phyloP scores from a whole-genome alignment of 169 alveolate species.

The Plasmodium gaboni region DNA sequence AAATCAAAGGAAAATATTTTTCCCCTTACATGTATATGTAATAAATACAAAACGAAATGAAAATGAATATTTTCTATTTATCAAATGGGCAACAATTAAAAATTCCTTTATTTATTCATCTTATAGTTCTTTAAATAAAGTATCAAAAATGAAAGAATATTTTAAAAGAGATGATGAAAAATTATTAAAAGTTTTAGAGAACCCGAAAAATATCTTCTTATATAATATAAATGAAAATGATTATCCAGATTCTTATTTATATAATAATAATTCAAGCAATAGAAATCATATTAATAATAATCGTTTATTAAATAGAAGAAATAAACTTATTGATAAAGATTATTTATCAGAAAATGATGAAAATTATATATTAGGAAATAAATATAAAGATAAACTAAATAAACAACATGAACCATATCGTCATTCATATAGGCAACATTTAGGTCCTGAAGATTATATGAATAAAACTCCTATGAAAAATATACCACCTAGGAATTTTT shows the following conservation, averaged over 20 bases:
- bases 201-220: constrained; percentile 56
- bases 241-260: constrained; percentile 10
- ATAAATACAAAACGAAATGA: constrained; percentile 62
- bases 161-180: constrained; percentile 57
- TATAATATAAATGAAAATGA: constrained; percentile 67
- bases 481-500: constrained; percentile 30
- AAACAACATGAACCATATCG: constrained; percentile 1
- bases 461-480: constrained; percentile 66
- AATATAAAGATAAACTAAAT: constrained; percentile 1
- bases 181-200: constrained; percentile 54
- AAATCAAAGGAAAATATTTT: constrained; percentile 61
- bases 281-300: too few species aligned
- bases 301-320: constrained; percentile 4
- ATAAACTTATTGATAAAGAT: constrained; percentile 27
- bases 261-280: neutral
- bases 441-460: constrained; percentile 30
- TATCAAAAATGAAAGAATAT: constrained; percentile 65
- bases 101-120: constrained; percentile 62
- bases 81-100: constrained; percentile 73
- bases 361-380: constrained; percentile 20
- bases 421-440: neutral
- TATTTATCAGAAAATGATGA: constrained; percentile 10
- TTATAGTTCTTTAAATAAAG: constrained; percentile 62
- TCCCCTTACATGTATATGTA: constrained; percentile 72
- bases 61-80: constrained; percentile 59